Base-by-base conservation (phyloP, 129 eudicot species). In the Cynara cardunculus region DNA sequence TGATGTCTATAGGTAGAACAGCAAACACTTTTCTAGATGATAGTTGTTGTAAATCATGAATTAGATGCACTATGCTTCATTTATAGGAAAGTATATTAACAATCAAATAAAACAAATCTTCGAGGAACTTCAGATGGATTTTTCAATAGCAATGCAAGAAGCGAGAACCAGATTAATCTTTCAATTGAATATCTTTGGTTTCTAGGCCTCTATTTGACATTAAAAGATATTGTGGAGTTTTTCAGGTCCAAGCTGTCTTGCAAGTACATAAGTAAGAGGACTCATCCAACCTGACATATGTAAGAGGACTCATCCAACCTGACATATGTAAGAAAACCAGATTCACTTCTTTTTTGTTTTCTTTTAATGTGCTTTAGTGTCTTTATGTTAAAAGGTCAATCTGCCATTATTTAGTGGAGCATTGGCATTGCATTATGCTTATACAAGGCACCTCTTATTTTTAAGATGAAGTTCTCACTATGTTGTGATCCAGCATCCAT, bases 401-500 rank as follows among this genome's bases (percentile, higher is more conserved):
- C 4, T 64, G 69, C 69, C 1, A 64, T 19, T 9, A 64, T 64
- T 64, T 64, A 22, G 28, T 24, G 0, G 69, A 9, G 13, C 26
- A 64, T 64, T 64, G 13, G 13, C 26, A 64, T 64, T 64, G 13
- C 28, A 21, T 64, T 7, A 19, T 24, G 28, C 28, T 64, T 64
- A 64, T 24, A 22, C 8, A 64, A 21, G 27, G 14, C 27, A 9
- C 69, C 69, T 64, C 69, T 21, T 64, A 64, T 22, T 64, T 21
- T 64, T 2, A 19, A 6, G 27, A 62, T 21, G 68, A 62, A 62
- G 25, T 25, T 12, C 80, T 67, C 24, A 91, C 86, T 87, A 78
- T 87, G 76, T 64, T 86, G 89, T 64, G 89, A 85, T 69, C 85
- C 89, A 61, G 87, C 30, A 69, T 92, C 91, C 71, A 75, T 21